Conservation (phyloP, 192 early-diverging fungal species). For the Coemansia sp. region DNA sequence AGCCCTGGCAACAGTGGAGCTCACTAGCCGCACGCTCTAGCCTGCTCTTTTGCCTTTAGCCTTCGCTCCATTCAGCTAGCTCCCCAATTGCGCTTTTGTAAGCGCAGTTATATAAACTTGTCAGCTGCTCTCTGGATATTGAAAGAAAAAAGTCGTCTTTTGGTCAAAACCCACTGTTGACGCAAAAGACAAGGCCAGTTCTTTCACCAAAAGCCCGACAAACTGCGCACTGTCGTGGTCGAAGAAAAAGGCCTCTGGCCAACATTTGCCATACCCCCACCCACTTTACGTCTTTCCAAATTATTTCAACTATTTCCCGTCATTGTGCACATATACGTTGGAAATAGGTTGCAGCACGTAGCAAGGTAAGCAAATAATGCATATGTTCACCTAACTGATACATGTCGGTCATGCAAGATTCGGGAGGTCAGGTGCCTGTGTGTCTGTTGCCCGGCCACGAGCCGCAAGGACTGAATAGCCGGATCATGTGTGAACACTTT, state of each 20-base stretch:
- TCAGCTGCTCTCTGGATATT: constrained; percentile 1
- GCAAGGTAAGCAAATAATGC: constrained; percentile 2
- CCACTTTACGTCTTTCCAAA: neutral
- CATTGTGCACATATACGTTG: constrained; percentile 8
- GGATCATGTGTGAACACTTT: constrained; percentile 7
- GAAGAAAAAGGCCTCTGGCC: neutral
- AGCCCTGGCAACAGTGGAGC: neutral
- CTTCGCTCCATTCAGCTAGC: too few relatives aligned
- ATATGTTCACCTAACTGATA: neutral
- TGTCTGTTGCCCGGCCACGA: neutral
- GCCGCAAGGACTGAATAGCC: constrained; percentile 3
- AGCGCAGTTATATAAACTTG: constrained; percentile 1
- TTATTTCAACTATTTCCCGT: neutral
- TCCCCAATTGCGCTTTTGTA: constrained; percentile 5
- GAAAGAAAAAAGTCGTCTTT: neutral
- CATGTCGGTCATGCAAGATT: constrained; percentile 6
- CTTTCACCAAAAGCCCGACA: constrained; percentile 8
- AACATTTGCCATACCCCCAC: neutral
- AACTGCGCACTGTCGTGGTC: neutral
- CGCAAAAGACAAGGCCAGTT: neutral
- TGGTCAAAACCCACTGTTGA: neutral
- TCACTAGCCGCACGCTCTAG: too few relatives aligned
- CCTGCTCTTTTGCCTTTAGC: neutral
- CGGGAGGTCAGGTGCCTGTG: neutral
- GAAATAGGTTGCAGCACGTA: constrained; percentile 1